Conservation (phyloP, 2,329 filamentous ascomycete species). For the Aureobasidium sp. region DNA sequence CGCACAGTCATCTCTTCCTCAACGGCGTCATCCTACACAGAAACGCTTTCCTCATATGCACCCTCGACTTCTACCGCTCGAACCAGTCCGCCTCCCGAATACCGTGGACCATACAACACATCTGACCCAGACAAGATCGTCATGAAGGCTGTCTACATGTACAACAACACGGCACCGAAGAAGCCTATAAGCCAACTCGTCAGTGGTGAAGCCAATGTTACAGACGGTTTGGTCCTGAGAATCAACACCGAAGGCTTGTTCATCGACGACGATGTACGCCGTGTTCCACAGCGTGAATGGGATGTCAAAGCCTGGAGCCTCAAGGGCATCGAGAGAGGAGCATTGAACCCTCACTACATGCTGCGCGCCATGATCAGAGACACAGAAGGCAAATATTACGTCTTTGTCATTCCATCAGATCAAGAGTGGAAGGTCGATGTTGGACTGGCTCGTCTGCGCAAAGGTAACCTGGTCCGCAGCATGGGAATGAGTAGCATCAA, state of each 20-base stretch:
- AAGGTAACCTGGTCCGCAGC: constrained; percentile 49
- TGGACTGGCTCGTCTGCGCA: constrained; percentile 49
- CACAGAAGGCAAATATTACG: constrained; percentile 53
- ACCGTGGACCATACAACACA: constrained; percentile 72
- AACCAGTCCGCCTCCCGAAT: constrained; percentile 75
- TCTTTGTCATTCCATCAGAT: constrained; percentile 52
- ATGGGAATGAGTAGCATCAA: constrained; percentile 49
- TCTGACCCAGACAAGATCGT: constrained; percentile 94
- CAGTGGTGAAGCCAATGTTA: constrained; percentile 75
- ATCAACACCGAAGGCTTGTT: constrained; percentile 93
- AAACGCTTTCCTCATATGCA: constrained; percentile 51
- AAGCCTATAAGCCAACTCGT: constrained; percentile 88
- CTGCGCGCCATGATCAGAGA: constrained; percentile 53
- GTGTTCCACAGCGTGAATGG: constrained; percentile 93
- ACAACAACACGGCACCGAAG: constrained; percentile 80
- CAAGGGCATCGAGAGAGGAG: constrained; percentile 64
- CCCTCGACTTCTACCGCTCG: constrained; percentile 75
- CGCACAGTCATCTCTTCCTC: constrained; percentile 53
- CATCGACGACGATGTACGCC: constrained; percentile 90
- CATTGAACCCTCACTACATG: constrained; percentile 32
- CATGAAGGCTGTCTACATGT: constrained; percentile 85
- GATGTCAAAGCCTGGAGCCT: constrained; percentile 98
- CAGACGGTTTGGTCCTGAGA: constrained; percentile 83
- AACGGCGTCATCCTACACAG: constrained; percentile 21
- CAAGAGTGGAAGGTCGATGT: constrained; percentile 58